Evolutionary conservation across 371 early-diverging fungal genomes (phyloP).

Genomic region (Mortierella polycephala): DNA sequence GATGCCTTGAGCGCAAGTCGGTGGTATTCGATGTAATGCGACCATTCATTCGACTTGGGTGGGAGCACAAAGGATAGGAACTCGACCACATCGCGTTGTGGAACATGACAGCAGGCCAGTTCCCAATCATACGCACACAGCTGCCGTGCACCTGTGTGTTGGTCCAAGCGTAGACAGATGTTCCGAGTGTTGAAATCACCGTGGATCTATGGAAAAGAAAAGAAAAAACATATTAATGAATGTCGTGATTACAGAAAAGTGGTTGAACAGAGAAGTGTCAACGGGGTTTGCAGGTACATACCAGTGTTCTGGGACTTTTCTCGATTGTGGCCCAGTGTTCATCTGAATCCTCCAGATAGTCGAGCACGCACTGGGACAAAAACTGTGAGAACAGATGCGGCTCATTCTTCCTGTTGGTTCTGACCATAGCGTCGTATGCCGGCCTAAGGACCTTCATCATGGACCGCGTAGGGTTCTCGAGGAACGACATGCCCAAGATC

Average conservation of each 20-base stretch:
- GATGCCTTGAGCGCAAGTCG: conserved; percentile 42
- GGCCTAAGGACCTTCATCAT: conserved; percentile 40
- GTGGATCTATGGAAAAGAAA: conserved; percentile 24
- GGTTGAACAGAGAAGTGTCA: not conserved
- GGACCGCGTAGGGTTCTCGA: conserved; percentile 45
- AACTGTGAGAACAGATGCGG: conserved; percentile 27
- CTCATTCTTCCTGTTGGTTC: conserved; percentile 30
- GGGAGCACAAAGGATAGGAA: conserved; percentile 53
- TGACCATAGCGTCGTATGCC: conserved; percentile 44
- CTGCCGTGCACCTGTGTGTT: conserved; percentile 24
- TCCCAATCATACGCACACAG: conserved; percentile 54
- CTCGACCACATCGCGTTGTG: conserved; percentile 53
- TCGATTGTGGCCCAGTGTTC: conserved; percentile 43
- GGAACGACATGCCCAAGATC: conserved; percentile 30
- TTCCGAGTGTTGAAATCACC: conserved; percentile 53
- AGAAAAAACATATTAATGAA: not conserved
- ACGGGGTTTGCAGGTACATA: conserved; percentile 9
- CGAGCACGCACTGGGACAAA: conserved; percentile 28
- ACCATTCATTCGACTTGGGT: conserved; percentile 44
- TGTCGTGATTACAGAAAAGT: not conserved
- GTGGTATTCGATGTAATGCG: conserved; percentile 54
- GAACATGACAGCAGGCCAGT: conserved; percentile 51
- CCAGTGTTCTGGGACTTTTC: conserved; percentile 44
- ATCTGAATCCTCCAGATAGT: conserved; percentile 38
- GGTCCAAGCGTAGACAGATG: conserved; percentile 39